A percentile compares a stretch with the other conserved stretches of the same genome.
Evolutionary conservation across 116 monocot genomes (phyloP).

Genomic region (Iris pallida): DNA sequence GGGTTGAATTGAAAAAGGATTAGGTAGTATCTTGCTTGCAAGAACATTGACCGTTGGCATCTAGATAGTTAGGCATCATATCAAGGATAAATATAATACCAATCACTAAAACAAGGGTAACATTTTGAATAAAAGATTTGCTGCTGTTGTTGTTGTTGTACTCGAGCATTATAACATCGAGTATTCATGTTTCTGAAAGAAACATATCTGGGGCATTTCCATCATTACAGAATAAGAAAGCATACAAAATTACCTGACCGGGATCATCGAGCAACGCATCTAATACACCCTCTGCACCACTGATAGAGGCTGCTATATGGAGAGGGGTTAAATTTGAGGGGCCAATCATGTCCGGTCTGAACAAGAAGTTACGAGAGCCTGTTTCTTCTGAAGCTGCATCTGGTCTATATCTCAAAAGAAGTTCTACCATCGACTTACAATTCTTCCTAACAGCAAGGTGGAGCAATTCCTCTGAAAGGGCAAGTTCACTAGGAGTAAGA

Average conservation of each 20-base stretch:
- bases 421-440: conserved; percentile 44
- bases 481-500: conserved; percentile 33
- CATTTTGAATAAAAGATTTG: too few relatives aligned
- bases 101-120: too few relatives aligned
- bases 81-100: too few relatives aligned
- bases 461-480: conserved; percentile 49
- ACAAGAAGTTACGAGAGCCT: conserved; percentile 25
- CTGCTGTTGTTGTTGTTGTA: too few relatives aligned
- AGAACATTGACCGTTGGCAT: too few relatives aligned
- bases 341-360: conserved; percentile 63
- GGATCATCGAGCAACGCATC: conserved; percentile 84
- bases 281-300: conserved; percentile 43
- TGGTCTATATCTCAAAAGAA: conserved; percentile 53
- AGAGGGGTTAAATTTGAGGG: conserved; percentile 64
- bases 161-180: too few relatives aligned
- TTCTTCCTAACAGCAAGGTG: conserved; percentile 68
- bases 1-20: too few relatives aligned
- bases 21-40: too few relatives aligned
- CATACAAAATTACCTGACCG: conserved; percentile 48
- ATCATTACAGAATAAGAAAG: not conserved
- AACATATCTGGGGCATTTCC: too few relatives aligned
- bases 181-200: too few relatives aligned
- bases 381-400: not conserved
- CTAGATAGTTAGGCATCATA: too few relatives aligned
- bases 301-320: conserved; percentile 66